Evolutionary conservation across 163 green algal species (phyloP), one percentile per base, ranked within the genome.

Genomic region (Chlamydomonas reinhardtii): DNA sequence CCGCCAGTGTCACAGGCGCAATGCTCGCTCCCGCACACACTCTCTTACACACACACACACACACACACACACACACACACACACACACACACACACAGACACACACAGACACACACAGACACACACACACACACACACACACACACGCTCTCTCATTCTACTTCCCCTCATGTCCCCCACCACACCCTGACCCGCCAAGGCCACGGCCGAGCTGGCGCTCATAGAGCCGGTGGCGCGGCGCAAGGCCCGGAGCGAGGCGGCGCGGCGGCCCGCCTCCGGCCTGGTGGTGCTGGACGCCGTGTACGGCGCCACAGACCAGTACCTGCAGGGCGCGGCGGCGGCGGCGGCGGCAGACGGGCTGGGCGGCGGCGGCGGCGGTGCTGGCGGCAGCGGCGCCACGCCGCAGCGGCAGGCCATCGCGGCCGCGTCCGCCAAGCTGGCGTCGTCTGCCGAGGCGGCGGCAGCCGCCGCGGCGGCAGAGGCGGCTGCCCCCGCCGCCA

Each of bases 201-300:
- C 85, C 65, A 70, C 85, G 34, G 52, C 83, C 6, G 82, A 81
- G 82, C 32, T 31, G 5, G 25, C 25, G 25, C 65, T 85, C 0
- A 64, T 88, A 24, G 79, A 76, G 22, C 75, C 87, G 4, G 74
- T 85, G 15, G 90, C 87, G 5, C 69, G 78, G 35, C 76, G 79
- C 19, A 85, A 89, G 79, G 88, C 85, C 31, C n/a, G 83, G 2
- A 52, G 56, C 79, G 86, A 86, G n/a, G 22, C 88, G 29, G 59
- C 73, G 52, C 86, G 88, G 82, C 78, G 78, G 16, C 32, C 48
- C 43, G 16, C 31, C 25, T 66, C 25, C 9, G 94, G 94, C 0
- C 85, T 96, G 43, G 88, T 96, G 19, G 72, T 97, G 5, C 84
- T 94, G 14, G 88, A 94, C 29, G 94, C 93, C 0, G 78, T 88